phyloP scores from a whole-genome alignment of 2,329 filamentous ascomycete species.

The Monosporascus cannonballus region DNA sequence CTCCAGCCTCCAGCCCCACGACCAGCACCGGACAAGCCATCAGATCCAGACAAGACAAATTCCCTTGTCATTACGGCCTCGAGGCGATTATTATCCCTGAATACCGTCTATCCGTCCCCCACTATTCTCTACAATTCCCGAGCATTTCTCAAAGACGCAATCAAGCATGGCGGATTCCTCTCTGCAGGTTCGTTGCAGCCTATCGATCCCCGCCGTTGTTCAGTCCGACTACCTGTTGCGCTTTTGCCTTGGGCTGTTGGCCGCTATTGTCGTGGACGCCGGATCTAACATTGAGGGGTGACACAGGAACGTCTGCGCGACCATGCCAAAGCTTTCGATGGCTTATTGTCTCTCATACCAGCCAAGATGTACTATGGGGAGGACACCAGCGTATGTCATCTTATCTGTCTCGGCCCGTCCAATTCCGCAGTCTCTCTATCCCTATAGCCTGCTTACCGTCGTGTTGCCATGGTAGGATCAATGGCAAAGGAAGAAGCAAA shows the following conservation, averaged over 20 bases:
- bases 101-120: neutral
- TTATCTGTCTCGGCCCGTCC: slow-evolving; percentile 1
- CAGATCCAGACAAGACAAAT: no score
- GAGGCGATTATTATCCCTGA: neutral
- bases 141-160: neutral
- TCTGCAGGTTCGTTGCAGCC: slow-evolving; percentile 37
- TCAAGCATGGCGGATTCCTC: slow-evolving; percentile 37
- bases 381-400: slow-evolving; percentile 67
- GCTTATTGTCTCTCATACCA: slow-evolving; percentile 79
- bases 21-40: neutral
- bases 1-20: neutral
- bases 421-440: neutral
- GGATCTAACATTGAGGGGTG: neutral
- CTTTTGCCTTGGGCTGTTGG: no score
- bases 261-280: neutral
- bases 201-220: slow-evolving; percentile 12
- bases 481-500: slow-evolving; percentile 94
- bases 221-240: slow-evolving; percentile 2
- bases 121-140: no score
- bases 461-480: slow-evolving; percentile 58
- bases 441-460: slow-evolving; percentile 8
- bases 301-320: slow-evolving; percentile 49
- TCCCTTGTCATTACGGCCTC: neutral
- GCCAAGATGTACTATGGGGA: slow-evolving; percentile 87
- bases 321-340: slow-evolving; percentile 73